phyloP scores from a whole-genome alignment of 768 basidiomycete species.

The Lactarius deliciosus region DNA sequence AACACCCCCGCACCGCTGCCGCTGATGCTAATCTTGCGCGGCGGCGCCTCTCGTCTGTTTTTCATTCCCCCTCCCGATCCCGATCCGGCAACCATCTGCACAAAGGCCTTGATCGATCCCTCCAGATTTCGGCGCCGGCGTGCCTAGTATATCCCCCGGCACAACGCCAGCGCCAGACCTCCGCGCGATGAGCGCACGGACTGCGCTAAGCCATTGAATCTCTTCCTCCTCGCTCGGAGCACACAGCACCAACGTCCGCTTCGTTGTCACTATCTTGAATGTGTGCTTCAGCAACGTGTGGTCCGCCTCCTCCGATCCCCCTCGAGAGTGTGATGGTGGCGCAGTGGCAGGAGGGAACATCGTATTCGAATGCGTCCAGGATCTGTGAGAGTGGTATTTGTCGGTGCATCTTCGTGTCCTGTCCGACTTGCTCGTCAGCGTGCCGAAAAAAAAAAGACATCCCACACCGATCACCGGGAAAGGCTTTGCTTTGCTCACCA shows the following conservation, averaged over 20 bases:
- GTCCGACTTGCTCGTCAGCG: conserved; percentile 21
- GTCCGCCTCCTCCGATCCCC: conserved; percentile 47
- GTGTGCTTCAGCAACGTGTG: conserved; percentile 48
- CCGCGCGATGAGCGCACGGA: conserved; percentile 85
- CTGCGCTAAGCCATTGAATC: conserved; percentile 95
- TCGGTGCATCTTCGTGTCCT: conserved; percentile 91
- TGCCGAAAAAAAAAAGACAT: background rate
- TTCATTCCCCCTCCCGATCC: conserved; percentile 32
- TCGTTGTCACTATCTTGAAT: conserved; percentile 96
- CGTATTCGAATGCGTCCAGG: conserved; percentile 89
- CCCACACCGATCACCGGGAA: conserved; percentile 19
- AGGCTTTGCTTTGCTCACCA: conserved; percentile 57
- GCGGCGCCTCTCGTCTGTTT: conserved; percentile 35
- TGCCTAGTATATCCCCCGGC: conserved; percentile 34
- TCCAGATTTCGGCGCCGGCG: conserved; percentile 21
- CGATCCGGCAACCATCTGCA: conserved; percentile 27
- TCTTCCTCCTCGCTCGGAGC: conserved; percentile 98
- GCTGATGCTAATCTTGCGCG: conserved; percentile 37
- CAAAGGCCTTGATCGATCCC: conserved; percentile 26
- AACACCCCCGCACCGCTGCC: conserved; percentile 34
- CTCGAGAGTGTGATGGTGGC: conserved; percentile 36
- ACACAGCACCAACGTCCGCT: conserved; percentile 83
- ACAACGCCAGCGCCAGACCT: conserved; percentile 43
- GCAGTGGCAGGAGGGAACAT: conserved; percentile 54
- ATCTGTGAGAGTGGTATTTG: conserved; percentile 83